phyloP scores from a whole-genome alignment of 495 filamentous ascomycete genomes.

The Penicillium chermesinum region DNA sequence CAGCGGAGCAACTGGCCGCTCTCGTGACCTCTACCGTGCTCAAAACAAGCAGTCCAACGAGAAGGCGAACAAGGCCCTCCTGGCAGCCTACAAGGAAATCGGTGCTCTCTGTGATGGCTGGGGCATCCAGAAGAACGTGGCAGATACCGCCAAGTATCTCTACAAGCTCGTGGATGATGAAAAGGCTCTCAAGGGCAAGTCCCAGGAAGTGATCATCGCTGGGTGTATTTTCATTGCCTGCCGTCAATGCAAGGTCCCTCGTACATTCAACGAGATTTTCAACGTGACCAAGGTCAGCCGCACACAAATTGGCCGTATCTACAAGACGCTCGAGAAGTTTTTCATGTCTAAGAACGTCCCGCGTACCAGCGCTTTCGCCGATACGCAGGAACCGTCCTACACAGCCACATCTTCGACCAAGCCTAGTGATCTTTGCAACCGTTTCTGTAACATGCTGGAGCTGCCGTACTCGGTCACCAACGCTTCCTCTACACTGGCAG shows the following conservation, averaged over 20 bases:
- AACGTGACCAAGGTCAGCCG: constrained; percentile 88
- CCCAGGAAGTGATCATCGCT: constrained; percentile 87
- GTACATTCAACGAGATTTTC: constrained; percentile 91
- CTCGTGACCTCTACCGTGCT: constrained; percentile 75
- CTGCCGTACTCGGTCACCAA: constrained; percentile 63
- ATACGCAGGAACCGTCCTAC: constrained; percentile 44
- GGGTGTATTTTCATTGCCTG: constrained; percentile 97
- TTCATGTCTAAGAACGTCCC: constrained; percentile 57
- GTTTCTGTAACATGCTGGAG: constrained; percentile 79
- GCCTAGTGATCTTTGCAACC: constrained; percentile 77
- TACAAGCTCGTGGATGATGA: constrained; percentile 91
- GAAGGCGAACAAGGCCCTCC: constrained; percentile 74
- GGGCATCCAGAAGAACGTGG: constrained; percentile 69
- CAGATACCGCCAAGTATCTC: constrained; percentile 84
- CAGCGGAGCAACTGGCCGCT: constrained; percentile 66
- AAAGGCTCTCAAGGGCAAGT: constrained; percentile 92
- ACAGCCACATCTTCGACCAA: constrained; percentile 71
- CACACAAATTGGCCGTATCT: constrained; percentile 94
- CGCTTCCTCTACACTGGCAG: constrained; percentile 67
- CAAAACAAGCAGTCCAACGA: constrained; percentile 82
- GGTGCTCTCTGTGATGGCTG: constrained; percentile 80
- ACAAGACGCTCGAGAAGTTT: constrained; percentile 88
- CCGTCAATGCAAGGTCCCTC: constrained; percentile 76
- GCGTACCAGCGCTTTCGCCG: constrained; percentile 48
- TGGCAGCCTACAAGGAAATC: constrained; percentile 86